Evolutionary conservation across 768 basidiomycete species (phyloP).

Genomic region (Lactarius tabidus): DNA sequence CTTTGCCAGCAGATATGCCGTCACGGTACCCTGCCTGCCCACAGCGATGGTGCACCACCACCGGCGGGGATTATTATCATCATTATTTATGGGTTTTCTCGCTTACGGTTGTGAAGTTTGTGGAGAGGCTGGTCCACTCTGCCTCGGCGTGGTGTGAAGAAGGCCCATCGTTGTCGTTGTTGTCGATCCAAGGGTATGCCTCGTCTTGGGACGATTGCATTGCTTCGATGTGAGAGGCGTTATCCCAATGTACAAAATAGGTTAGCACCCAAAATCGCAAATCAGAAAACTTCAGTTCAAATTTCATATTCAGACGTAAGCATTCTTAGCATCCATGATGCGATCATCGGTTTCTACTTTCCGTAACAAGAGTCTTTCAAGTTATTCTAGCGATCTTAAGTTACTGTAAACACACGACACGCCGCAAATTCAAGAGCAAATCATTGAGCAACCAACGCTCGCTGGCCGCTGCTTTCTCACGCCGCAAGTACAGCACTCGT

Average conservation of each 20-base stretch:
- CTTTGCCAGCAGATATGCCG: slow-evolving; percentile 91
- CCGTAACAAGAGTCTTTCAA: no score
- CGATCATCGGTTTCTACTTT: no score
- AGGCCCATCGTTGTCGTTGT: neutral
- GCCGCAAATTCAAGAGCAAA: no score
- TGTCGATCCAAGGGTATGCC: neutral
- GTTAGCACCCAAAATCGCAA: neutral
- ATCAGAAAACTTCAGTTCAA: neutral
- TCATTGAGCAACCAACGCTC: no score
- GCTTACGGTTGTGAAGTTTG: slow-evolving; percentile 52
- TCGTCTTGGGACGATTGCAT: neutral
- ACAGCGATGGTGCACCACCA: neutral
- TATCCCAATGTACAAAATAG: neutral
- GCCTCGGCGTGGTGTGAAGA: slow-evolving; percentile 23
- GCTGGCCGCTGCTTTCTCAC: no score
- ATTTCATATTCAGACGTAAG: neutral
- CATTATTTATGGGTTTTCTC: neutral
- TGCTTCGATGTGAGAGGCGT: neutral
- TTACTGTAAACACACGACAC: no score
- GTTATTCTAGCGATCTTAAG: no score
- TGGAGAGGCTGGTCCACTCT: slow-evolving; percentile 67
- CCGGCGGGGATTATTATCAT: neutral
- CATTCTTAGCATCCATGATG: no score
- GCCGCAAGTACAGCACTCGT: no score
- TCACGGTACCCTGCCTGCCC: slow-evolving; percentile 90